Conservation (phyloP, 108 stramenopile genomes). For the Cyclostephanos tholiformis region DNA sequence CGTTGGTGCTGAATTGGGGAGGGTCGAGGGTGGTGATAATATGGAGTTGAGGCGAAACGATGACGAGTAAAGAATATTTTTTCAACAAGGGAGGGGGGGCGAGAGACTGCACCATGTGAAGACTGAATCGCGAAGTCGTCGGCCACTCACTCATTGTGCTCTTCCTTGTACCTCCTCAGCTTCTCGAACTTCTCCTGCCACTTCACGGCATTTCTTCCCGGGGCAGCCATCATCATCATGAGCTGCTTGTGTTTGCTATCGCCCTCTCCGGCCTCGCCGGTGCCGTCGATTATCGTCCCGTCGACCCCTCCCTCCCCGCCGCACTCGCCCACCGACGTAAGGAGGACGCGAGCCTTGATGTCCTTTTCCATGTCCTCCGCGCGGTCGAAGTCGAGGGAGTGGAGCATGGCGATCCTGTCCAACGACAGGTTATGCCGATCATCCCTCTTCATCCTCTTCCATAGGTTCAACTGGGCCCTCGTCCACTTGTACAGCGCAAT, state of each 20-base stretch:
- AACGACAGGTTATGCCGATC: constrained; percentile 6
- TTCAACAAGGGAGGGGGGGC: neutral
- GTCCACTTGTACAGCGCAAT: constrained; percentile 12
- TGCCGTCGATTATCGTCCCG: neutral
- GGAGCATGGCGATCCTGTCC: constrained; percentile 11
- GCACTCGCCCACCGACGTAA: neutral
- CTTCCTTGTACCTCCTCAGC: constrained; percentile 5
- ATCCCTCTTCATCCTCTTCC: constrained; percentile 22
- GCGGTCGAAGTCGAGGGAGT: constrained; percentile 9
- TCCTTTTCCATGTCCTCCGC: neutral
- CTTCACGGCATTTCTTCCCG: neutral
- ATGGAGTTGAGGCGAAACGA: neutral
- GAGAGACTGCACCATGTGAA: neutral
- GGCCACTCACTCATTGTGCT: constrained; percentile 10
- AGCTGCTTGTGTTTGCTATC: neutral
- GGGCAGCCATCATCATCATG: neutral
- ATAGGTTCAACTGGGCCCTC: neutral
- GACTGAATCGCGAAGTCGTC: no score
- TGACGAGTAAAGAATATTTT: neutral
- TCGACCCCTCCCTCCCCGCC: neutral
- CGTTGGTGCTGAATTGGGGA: constrained; percentile 3
- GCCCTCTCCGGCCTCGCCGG: neutral
- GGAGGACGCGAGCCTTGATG: neutral
- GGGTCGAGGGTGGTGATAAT: neutral
- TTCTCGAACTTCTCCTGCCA: constrained; percentile 20